phyloP scores from a whole-genome alignment of 2,329 filamentous ascomycete genomes.

The Exophiala mesophila region DNA sequence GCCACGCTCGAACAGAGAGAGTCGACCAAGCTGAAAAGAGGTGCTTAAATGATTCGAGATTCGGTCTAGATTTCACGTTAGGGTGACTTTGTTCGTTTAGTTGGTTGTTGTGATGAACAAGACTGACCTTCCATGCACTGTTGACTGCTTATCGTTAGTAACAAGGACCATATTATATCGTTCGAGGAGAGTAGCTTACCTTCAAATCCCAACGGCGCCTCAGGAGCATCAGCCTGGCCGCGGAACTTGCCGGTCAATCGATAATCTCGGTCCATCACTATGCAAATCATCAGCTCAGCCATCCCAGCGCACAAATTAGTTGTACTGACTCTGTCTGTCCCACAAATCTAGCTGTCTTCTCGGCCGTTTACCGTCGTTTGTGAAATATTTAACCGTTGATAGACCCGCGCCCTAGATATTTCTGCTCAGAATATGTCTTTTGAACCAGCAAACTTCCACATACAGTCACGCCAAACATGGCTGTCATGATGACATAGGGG shows the following conservation, averaged over 20 bases:
- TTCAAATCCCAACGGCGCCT: conserved; percentile 59
- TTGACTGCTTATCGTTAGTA: conserved; percentile 40
- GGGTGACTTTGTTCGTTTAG: not conserved
- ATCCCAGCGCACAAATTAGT: not conserved
- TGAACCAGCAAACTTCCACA: conserved; percentile 31
- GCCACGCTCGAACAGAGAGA: no score
- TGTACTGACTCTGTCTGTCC: conserved; percentile 59
- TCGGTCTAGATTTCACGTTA: conserved; percentile 18
- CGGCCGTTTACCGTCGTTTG: conserved; percentile 59
- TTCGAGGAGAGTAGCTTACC: conserved; percentile 14
- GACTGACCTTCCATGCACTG: conserved; percentile 61
- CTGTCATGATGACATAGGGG: conserved; percentile 60
- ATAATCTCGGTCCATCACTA: conserved; percentile 64
- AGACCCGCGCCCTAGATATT: conserved; percentile 53
- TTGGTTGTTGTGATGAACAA: not conserved
- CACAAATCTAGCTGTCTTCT: conserved; percentile 58
- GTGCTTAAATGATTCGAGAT: conserved; percentile 26
- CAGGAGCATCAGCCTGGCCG: conserved; percentile 57
- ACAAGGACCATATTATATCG: no score
- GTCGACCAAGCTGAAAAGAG: no score
- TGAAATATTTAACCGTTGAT: conserved; percentile 53
- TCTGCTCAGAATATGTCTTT: no score
- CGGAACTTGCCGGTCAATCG: conserved; percentile 57
- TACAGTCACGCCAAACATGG: conserved; percentile 40
- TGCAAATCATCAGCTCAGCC: conserved; percentile 9